Evolutionary conservation across 192 early-diverging fungal genomes (phyloP).

Genomic region (Backusella morwellensis): DNA sequence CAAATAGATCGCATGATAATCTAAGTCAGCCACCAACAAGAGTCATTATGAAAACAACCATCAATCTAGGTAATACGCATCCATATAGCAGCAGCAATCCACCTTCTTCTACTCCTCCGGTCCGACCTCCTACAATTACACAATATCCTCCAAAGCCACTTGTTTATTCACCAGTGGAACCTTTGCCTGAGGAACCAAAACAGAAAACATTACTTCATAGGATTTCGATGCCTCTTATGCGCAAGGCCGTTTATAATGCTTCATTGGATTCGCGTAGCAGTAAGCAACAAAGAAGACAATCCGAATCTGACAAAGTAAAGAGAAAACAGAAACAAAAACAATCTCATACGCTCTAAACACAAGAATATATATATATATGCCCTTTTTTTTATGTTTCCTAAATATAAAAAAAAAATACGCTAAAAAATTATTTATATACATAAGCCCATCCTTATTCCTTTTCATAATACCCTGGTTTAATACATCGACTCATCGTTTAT

Average conservation of each 20-base stretch:
- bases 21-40: neutral
- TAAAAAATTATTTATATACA: neutral
- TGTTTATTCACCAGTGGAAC: slow-evolving; percentile 25
- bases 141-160: slow-evolving; percentile 31
- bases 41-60: slow-evolving; percentile 8
- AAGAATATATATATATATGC: neutral
- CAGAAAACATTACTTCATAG: slow-evolving; percentile 8
- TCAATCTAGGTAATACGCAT: neutral
- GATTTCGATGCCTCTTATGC: slow-evolving; percentile 16
- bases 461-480: neutral
- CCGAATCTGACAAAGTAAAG: neutral
- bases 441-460: neutral
- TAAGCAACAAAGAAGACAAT: slow-evolving; percentile 4
- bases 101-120: neutral
- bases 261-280: neutral
- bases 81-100: slow-evolving; percentile 15
- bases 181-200: neutral
- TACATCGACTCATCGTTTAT: neutral
- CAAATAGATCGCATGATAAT: slow-evolving; percentile 13
- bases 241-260: neutral
- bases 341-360: neutral
- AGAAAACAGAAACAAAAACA: slow-evolving; percentile 2
- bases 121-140: slow-evolving; percentile 18
- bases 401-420: neutral
- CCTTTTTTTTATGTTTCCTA: neutral